Evolutionary conservation across 2,329 filamentous ascomycete genomes (phyloP), one percentile per base, ranked within the genome.

Genomic region (Clonostachys byssicola): DNA sequence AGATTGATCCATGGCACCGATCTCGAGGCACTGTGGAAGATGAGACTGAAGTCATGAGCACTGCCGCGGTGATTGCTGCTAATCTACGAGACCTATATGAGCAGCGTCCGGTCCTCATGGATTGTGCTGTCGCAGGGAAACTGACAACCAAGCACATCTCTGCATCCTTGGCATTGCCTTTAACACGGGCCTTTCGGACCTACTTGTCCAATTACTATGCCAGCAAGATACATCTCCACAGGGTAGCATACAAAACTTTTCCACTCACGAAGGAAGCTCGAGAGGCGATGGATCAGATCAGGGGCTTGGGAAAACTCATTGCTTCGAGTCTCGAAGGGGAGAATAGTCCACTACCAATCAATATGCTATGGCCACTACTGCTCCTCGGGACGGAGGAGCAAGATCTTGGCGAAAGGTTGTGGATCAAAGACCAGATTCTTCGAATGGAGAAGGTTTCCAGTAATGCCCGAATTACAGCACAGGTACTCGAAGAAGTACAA

Each of bases 201-300:
- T 80, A 78, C 54, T 65, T 78, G 16, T 74, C 76, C 44, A 81
- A 80, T 54, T 81, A 76, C 58, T 72, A 78, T 52, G 76, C 77
- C 7, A 75, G 71, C 53, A 77, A 75, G 51, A 69, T 82, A 30
- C 75, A 80, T 52, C 66, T 81, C 4, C 78, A 81, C 54, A 68
- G 77, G 3, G 77, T 81, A 9, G 78, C 78, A 3, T 80, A 80
- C 59, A 77, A 75, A 53, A 67, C 64, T 17, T 64, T 80, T 6
- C 77, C 78, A 2, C 62, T 78, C 40, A 78, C 77, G 0, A 62
- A 66, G n/a, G 73, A 78, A 45, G 68, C 75, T 2, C 58, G 57
- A 3, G 67, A 72, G 34, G 76, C 75, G 2, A 66, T 79, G 46
- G 57, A 59, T n/a, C 71, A 73, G 40, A 79, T 79, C 50, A 71